A percentile compares a stretch with the other conserved stretches of the same genome.
phyloP scores from a whole-genome alignment of 768 basidiomycete genomes.

The Pisolithus marmoratus region DNA sequence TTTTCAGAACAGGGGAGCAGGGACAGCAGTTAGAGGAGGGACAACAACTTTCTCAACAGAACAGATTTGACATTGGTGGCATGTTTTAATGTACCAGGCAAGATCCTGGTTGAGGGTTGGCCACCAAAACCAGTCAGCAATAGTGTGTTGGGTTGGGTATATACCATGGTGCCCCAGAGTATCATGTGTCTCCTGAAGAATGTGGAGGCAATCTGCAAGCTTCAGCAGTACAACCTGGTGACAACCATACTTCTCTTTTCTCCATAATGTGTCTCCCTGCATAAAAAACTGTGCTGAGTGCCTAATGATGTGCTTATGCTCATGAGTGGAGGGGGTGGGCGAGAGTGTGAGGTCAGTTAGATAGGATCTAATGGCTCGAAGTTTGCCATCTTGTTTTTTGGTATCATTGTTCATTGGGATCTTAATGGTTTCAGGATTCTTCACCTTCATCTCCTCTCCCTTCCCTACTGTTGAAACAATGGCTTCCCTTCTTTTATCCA shows the following conservation, averaged over 20 bases:
- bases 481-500: background rate
- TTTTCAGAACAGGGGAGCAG: slow-evolving; percentile 18
- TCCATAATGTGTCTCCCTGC: no score
- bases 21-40: no score
- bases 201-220: background rate
- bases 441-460: background rate
- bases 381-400: background rate
- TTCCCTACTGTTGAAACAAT: background rate
- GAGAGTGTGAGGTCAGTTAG: no score
- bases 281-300: no score
- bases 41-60: no score
- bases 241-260: no score
- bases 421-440: background rate
- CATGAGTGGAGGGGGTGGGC: no score
- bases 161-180: slow-evolving; percentile 2
- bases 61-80: slow-evolving; percentile 34
- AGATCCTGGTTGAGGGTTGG: slow-evolving; percentile 23
- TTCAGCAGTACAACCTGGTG: no score
- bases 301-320: no score
- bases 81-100: slow-evolving; percentile 28
- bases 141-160: slow-evolving; percentile 1
- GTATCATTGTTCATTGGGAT: background rate
- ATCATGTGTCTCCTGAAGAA: background rate
- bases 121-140: slow-evolving; percentile 25
- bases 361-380: no score